These are phyloP conservation scores for Sporothrix pseudoabietina DNA, from an alignment of 2,329 filamentous ascomycete species.

Conservation along the genomic window DNA sequence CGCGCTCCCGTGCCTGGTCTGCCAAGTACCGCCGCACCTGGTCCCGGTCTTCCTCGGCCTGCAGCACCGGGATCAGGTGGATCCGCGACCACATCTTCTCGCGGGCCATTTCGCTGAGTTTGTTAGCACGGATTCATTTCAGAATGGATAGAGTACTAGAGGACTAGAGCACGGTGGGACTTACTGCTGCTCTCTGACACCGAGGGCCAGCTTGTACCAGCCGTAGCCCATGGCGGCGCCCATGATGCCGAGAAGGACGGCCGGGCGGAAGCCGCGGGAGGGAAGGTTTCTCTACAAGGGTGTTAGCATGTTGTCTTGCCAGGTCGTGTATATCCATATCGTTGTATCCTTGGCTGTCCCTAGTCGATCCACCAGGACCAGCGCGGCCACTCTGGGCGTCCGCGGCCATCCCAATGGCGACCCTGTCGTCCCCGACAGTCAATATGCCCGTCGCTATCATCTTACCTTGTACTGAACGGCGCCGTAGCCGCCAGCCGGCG, in stretches of 20 bases:
- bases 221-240: slow-evolving; percentile 82
- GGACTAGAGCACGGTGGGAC: slow-evolving; percentile 41
- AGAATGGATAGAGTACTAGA: not conserved
- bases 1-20: slow-evolving; percentile 86
- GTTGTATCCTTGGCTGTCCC: not conserved
- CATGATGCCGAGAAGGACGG: slow-evolving; percentile 74
- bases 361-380: not conserved
- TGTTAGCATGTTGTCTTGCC: not conserved
- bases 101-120: slow-evolving; percentile 78
- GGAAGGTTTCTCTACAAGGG: slow-evolving; percentile 79
- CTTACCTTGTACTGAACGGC: slow-evolving; percentile 93
- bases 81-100: slow-evolving; percentile 99
- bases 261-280: slow-evolving; percentile 83
- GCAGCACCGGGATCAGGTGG: slow-evolving; percentile 87
- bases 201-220: slow-evolving; percentile 82
- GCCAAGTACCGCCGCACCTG: slow-evolving; percentile 84
- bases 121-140: slow-evolving; percentile 8
- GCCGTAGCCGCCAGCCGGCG: slow-evolving; percentile 89
- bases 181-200: slow-evolving; percentile 89
- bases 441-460: not conserved
- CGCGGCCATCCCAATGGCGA: not conserved
- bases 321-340: not conserved
- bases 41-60: slow-evolving; percentile 96
- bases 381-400: not conserved
- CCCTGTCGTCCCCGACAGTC: not conserved